Conservation (phyloP, 2,329 filamentous ascomycete species). For the Diaporthe sp. region DNA sequence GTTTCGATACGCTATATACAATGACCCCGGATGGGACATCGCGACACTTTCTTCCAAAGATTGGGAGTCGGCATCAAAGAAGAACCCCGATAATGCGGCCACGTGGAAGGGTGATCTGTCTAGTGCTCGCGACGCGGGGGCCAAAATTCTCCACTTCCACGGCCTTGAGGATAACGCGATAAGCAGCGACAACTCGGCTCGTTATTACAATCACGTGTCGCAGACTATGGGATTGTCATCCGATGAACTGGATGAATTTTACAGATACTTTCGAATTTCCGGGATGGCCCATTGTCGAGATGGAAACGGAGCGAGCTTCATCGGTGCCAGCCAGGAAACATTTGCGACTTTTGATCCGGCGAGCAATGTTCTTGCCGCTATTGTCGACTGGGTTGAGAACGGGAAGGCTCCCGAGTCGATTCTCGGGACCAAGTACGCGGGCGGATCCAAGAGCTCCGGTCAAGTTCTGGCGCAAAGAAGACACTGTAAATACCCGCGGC, state of each 20-base stretch:
- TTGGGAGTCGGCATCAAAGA: conserved; percentile 38
- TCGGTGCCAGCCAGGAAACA: conserved; percentile 42
- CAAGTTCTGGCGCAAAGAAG: conserved; percentile 45
- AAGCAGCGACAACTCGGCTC: conserved; percentile 53
- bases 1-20: conserved; percentile 59
- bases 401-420: conserved; percentile 51
- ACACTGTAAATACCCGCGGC: conserved; percentile 49
- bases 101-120: conserved; percentile 49
- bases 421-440: conserved; percentile 47
- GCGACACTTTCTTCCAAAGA: conserved; percentile 51
- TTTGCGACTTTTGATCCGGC: conserved; percentile 46
- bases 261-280: conserved; percentile 62
- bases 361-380: conserved; percentile 54
- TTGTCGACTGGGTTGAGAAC: conserved; percentile 59
- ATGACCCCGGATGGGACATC: conserved; percentile 54
- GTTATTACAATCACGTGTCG: conserved; percentile 60
- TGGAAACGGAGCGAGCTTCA: conserved; percentile 51
- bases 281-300: conserved; percentile 62
- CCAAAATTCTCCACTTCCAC: conserved; percentile 58
- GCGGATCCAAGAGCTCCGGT: conserved; percentile 37
- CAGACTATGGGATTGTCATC: conserved; percentile 50
- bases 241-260: conserved; percentile 52
- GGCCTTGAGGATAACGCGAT: conserved; percentile 56
- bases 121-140: conserved; percentile 48
- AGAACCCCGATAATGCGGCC: conserved; percentile 39